Percentiles rank a stretch among this genome's conserved stretches.
Conservation (phyloP, 1,284 basidiomycete species). For the Thecaphora thlaspeos region DNA sequence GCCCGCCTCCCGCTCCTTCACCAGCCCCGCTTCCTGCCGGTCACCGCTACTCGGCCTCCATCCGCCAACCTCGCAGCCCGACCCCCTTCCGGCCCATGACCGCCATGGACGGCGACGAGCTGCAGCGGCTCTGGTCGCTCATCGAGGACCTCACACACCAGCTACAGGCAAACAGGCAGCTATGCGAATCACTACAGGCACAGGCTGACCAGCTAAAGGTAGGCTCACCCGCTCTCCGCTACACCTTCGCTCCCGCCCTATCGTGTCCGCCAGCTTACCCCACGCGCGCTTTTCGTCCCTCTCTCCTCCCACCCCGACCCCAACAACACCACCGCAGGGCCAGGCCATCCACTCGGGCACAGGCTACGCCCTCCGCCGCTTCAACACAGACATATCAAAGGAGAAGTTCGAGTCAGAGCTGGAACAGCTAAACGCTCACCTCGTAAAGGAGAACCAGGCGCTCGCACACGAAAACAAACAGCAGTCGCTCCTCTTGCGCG, state of each 20-base stretch:
- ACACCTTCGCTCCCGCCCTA: background rate
- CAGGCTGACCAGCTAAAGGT: constrained; percentile 80
- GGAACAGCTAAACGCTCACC: constrained; percentile 82
- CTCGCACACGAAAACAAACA: constrained; percentile 93
- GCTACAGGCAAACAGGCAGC: constrained; percentile 78
- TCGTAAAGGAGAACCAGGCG: constrained; percentile 89
- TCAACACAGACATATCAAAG: constrained; percentile 92
- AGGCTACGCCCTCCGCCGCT: constrained; percentile 79
- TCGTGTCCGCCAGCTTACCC: no score
- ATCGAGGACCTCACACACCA: constrained; percentile 62
- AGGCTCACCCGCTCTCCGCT: background rate
- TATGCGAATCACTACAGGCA: constrained; percentile 70
- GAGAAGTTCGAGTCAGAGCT: constrained; percentile 90
- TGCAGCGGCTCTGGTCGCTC: constrained; percentile 52
- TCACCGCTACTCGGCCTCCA: no score
- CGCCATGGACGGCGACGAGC: constrained; percentile 46
- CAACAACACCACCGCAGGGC: no score
- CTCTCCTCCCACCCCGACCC: background rate
- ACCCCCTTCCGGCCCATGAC: constrained; percentile 14
- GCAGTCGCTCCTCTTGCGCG: constrained; percentile 79
- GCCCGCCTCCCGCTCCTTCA: no score
- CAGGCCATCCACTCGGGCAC: constrained; percentile 76
- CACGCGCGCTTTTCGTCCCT: background rate
- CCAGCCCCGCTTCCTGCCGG: no score
- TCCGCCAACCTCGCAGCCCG: background rate